A percentile compares a stretch with the other conserved stretches of the same genome.
phyloP scores from a whole-genome alignment of 106 monocot genomes.

The Dendrobium catenatum region DNA sequence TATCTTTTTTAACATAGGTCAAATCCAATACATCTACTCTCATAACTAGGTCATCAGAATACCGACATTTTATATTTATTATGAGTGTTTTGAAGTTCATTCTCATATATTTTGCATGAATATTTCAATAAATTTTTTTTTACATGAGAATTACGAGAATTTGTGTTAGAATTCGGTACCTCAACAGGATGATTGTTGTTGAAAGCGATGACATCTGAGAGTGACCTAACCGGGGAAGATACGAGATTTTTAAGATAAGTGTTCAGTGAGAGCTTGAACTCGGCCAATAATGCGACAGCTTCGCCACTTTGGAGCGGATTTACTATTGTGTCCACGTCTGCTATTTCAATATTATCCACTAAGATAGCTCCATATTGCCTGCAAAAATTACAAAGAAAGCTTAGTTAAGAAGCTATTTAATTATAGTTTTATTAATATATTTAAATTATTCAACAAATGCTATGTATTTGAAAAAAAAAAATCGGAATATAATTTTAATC shows the following conservation, averaged over 20 bases:
- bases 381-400: neutral
- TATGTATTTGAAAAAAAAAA: neutral
- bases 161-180: slow-evolving; percentile 15
- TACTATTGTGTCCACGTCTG: slow-evolving; percentile 19
- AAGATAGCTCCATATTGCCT: slow-evolving; percentile 22
- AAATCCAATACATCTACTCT: too few species aligned
- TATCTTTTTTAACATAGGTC: too few species aligned
- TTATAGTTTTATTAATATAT: neutral
- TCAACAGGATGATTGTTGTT: slow-evolving; percentile 31
- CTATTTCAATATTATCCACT: slow-evolving; percentile 32
- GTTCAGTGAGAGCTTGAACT: slow-evolving; percentile 53
- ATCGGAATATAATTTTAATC: too few species aligned
- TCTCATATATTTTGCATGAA: too few species aligned
- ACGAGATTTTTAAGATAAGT: slow-evolving; percentile 33
- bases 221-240: slow-evolving; percentile 43
- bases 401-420: neutral
- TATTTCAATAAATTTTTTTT: too few species aligned
- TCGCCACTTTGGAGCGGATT: slow-evolving; percentile 25
- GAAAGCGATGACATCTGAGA: slow-evolving; percentile 54
- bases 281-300: slow-evolving; percentile 12
- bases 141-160: too few species aligned
- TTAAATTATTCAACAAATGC: neutral
- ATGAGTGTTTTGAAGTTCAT: too few species aligned
- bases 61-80: too few species aligned
- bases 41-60: too few species aligned